A percentile compares a stretch with the other conserved stretches of the same genome.
Conservation (phyloP, 352 stramenopile species). For the Globisporangium perplexum region DNA sequence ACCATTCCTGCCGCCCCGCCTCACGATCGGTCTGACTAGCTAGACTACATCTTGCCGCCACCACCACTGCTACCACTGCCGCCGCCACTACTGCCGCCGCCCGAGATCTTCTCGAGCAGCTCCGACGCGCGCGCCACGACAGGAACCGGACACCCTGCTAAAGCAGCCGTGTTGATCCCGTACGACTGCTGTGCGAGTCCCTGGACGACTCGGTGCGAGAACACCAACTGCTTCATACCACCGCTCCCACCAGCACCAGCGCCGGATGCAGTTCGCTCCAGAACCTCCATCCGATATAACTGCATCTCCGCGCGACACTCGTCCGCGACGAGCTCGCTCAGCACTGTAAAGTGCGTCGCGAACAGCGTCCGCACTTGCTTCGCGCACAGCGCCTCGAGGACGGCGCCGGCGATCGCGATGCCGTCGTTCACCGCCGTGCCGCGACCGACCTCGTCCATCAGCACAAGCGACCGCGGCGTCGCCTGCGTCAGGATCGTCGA, state of each 20-base stretch:
- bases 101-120: conserved; percentile 28
- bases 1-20: too few species aligned
- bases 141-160: conserved; percentile 52
- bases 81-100: too few species aligned
- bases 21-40: too few species aligned
- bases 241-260: background rate
- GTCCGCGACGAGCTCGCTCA: conserved; percentile 33
- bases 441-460: conserved; percentile 86
- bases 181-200: conserved; percentile 71
- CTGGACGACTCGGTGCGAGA: conserved; percentile 71
- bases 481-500: conserved; percentile 69
- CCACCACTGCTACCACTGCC: too few species aligned
- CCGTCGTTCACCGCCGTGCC: conserved; percentile 79
- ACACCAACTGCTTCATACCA: conserved; percentile 32
- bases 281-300: conserved; percentile 66
- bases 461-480: conserved; percentile 69
- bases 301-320: conserved; percentile 32
- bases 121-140: conserved; percentile 48
- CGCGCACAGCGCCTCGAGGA: conserved; percentile 62
- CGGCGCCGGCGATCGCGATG: conserved; percentile 68
- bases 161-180: conserved; percentile 65
- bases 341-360: conserved; percentile 80
- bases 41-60: too few species aligned
- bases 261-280: conserved; percentile 21
- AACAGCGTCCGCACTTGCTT: conserved; percentile 66